Evolutionary conservation across 805 yeast genomes (phyloP).

Genomic region (Lipomyces chichibuensis): DNA sequence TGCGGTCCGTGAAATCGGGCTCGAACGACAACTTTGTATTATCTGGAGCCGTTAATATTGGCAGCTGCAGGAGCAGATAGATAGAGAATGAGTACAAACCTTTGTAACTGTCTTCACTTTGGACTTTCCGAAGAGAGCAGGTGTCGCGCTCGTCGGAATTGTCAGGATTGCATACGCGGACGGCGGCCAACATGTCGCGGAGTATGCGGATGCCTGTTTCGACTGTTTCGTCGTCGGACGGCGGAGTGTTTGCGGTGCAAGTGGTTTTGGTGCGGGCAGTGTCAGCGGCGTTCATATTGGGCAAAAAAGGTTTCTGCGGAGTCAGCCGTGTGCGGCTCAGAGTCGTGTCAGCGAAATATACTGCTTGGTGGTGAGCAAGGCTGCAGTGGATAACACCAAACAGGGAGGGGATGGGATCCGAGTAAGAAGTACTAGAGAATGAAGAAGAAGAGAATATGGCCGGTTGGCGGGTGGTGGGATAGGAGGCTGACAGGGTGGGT

Average conservation of each 20-base stretch:
- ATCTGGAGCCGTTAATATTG: neutral
- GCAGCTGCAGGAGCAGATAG: no score
- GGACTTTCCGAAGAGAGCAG: neutral
- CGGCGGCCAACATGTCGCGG: constrained; percentile 15
- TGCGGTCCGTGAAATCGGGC: neutral
- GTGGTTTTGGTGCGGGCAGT: neutral
- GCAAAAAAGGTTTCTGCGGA: neutral
- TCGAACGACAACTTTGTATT: neutral
- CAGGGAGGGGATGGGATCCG: neutral
- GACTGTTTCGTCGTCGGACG: neutral
- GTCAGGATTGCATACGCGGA: neutral
- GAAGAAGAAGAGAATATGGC: neutral
- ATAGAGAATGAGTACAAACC: neutral
- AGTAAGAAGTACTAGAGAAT: neutral
- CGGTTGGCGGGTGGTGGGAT: neutral
- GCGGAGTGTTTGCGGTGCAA: neutral
- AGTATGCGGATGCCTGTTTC: constrained; percentile 15
- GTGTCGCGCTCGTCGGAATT: neutral
- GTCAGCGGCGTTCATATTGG: neutral
- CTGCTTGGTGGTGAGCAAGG: no score
- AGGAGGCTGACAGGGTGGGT: neutral
- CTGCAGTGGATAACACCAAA: no score
- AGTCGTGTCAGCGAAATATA: neutral
- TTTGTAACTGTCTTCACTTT: neutral
- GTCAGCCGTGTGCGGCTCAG: neutral